Percentiles rank a stretch among this genome's conserved stretches.
phyloP scores from a whole-genome alignment of 2,329 filamentous ascomycete species.

The Pseudovirgaria hyperparasitica region DNA sequence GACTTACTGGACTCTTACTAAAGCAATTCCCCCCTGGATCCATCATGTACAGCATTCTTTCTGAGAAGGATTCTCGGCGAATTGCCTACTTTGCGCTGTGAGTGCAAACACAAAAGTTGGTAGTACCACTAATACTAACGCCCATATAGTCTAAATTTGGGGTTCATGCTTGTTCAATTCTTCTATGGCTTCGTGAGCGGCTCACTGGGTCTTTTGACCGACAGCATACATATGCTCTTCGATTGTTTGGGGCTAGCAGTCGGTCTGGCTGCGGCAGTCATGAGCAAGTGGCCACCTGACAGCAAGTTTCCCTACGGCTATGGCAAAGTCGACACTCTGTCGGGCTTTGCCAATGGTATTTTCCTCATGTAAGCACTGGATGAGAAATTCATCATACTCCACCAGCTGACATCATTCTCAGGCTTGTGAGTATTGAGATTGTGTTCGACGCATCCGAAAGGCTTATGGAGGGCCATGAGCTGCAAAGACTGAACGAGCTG shows the following conservation, averaged over 20 bases:
- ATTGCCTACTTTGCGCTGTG: slow-evolving; percentile 97
- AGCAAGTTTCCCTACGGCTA: slow-evolving; percentile 86
- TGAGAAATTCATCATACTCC: slow-evolving; percentile 1
- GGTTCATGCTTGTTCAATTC: slow-evolving; percentile 88
- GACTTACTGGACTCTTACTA: slow-evolving; percentile 62
- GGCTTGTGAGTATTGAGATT: slow-evolving; percentile 89
- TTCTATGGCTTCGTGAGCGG: slow-evolving; percentile 91
- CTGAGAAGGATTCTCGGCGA: slow-evolving; percentile 81
- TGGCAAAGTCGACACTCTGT: slow-evolving; percentile 91
- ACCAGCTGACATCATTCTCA: slow-evolving; percentile 24
- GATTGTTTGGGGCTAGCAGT: slow-evolving; percentile 89
- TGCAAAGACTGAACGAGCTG: slow-evolving; percentile 73
- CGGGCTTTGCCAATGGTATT: slow-evolving; percentile 91
- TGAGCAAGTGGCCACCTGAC: slow-evolving; percentile 93
- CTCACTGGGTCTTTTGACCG: slow-evolving; percentile 85
- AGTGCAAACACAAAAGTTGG: slow-evolving; percentile 16
- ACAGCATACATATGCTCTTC: slow-evolving; percentile 99
- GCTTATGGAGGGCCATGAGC: slow-evolving; percentile 69
- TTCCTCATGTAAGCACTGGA: slow-evolving; percentile 60
- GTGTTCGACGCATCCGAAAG: slow-evolving; percentile 88
- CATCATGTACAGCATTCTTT: slow-evolving; percentile 71
- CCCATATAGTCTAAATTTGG: slow-evolving; percentile 64
- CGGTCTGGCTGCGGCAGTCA: slow-evolving; percentile 79
- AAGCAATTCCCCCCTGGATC: slow-evolving; percentile 57
- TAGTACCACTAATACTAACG: background rate